A percentile compares a stretch with the other conserved stretches of the same genome.
Evolutionary conservation across 1,284 basidiomycete species (phyloP).

Genomic region (Paramarasmius palmivorus): DNA sequence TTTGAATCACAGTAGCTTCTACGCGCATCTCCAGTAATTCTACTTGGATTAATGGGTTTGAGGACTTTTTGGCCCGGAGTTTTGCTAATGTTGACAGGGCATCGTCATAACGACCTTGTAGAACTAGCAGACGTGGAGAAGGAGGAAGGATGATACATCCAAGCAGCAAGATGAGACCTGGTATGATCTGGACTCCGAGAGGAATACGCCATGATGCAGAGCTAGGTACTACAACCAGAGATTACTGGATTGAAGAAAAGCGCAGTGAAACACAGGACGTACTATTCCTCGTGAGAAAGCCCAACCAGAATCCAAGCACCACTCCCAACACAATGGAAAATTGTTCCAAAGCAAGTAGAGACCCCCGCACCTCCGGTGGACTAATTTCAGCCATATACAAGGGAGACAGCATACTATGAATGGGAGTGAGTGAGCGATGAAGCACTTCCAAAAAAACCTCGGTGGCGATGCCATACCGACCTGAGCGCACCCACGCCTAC

Average conservation of each 20-base stretch:
- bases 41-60: constrained; percentile 60
- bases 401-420: constrained; percentile 68
- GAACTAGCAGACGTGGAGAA: constrained; percentile 69
- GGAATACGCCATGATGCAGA: constrained; percentile 78
- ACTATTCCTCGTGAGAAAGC: constrained; percentile 71
- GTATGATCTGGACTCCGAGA: constrained; percentile 69
- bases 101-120: constrained; percentile 55
- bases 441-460: neutral
- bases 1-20: constrained; percentile 53
- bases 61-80: constrained; percentile 44
- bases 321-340: constrained; percentile 78
- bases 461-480: constrained; percentile 30
- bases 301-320: constrained; percentile 80
- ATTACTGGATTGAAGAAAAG: neutral
- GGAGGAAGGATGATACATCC: constrained; percentile 70
- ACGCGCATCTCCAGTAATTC: constrained; percentile 75
- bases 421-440: constrained; percentile 3
- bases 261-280: constrained; percentile 22
- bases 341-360: constrained; percentile 79
- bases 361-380: constrained; percentile 79
- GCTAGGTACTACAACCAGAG: constrained; percentile 41
- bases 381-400: constrained; percentile 85
- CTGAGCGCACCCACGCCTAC: constrained; percentile 80
- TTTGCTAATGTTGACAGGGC: constrained; percentile 52
- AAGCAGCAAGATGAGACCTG: constrained; percentile 63